Percentiles rank a stretch among this genome's conserved stretches.
Evolutionary conservation across 495 filamentous ascomycete genomes (phyloP).

Genomic region (Achaetomiella virescens): DNA sequence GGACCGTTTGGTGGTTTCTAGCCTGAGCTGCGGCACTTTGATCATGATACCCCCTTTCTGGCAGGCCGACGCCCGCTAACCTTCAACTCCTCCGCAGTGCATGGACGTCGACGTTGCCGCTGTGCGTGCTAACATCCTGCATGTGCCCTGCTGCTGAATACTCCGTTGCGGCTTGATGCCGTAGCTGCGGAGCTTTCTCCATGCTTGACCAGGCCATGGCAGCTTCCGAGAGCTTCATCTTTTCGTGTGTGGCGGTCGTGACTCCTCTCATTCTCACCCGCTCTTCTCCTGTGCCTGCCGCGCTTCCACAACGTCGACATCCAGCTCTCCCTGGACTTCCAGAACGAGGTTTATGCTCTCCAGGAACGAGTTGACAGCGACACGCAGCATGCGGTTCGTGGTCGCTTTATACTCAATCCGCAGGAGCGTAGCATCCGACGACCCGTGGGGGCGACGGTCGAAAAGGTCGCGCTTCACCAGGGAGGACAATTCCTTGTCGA

Average conservation of each 20-base stretch:
- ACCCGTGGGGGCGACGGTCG: conserved; percentile 27
- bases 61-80: too few species aligned
- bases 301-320: conserved; percentile 66
- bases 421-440: conserved; percentile 51
- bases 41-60: conserved; percentile 1
- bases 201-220: too few species aligned
- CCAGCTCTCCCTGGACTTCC: conserved; percentile 80
- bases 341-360: conserved; percentile 80
- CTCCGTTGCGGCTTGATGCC: not conserved
- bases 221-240: too few species aligned
- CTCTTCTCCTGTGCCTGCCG: conserved; percentile 2
- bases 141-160: too few species aligned
- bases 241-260: not conserved
- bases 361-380: conserved; percentile 97
- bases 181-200: too few species aligned
- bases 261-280: not conserved
- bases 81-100: not conserved
- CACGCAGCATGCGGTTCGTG: conserved; percentile 92
- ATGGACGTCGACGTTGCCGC: too few species aligned
- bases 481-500: conserved; percentile 83
- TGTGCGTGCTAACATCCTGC: not conserved
- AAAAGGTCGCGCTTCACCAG: conserved; percentile 69
- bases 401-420: conserved; percentile 76
- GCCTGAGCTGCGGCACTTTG: not conserved
- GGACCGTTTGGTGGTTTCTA: not conserved